Percentiles rank a stretch among this genome's conserved stretches.
Evolutionary conservation across 345 rosid species (phyloP).

Genomic region (Litchi chinensis): DNA sequence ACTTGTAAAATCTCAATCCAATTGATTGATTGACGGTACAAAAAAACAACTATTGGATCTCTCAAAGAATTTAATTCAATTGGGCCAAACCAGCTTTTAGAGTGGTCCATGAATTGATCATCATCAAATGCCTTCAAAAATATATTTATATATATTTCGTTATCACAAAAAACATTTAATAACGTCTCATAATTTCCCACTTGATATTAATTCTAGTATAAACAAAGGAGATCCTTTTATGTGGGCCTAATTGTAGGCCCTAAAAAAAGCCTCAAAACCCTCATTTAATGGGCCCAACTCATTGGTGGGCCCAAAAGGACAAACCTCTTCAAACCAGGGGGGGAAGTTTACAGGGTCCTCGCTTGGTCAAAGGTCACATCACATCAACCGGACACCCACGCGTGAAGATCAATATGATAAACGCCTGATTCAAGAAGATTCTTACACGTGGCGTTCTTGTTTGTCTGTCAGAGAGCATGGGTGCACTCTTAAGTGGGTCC

Average conservation of each 20-base stretch:
- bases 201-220: neutral
- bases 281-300: slow-evolving; percentile 30
- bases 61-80: neutral
- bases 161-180: neutral
- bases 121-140: neutral
- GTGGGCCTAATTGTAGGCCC: slow-evolving; percentile 7
- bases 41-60: neutral
- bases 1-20: neutral
- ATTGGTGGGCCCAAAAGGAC: slow-evolving; percentile 8
- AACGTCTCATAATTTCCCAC: neutral
- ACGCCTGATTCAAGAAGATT: neutral
- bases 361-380: slow-evolving; percentile 61
- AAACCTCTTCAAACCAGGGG: slow-evolving; percentile 18
- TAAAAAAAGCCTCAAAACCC: neutral
- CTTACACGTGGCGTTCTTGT: neutral
- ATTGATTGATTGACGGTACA: neutral
- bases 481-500: neutral
- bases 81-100: neutral
- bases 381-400: slow-evolving; percentile 28
- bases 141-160: neutral
- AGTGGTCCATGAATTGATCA: slow-evolving; percentile 17
- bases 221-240: neutral
- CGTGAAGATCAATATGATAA: slow-evolving; percentile 26
- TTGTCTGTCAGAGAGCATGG: neutral
- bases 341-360: slow-evolving; percentile 8